Evolutionary conservation across 768 basidiomycete genomes (phyloP).

Genomic region (Tremella mesenterica): DNA sequence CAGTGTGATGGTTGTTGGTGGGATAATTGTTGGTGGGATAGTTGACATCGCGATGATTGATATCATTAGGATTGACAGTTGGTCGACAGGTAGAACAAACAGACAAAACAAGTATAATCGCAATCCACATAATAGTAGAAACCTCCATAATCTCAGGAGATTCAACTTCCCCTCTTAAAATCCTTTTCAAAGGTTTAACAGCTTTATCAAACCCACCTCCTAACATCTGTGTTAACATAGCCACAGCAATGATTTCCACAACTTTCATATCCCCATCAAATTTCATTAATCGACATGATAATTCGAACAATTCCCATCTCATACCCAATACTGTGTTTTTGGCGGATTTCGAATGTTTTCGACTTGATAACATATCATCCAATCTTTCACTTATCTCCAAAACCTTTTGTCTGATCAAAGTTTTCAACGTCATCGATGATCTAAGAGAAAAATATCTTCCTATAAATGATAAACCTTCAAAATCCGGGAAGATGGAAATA

Average conservation of each 20-base stretch:
- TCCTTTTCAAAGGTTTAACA: constrained; percentile 46
- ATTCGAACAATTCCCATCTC: constrained; percentile 15
- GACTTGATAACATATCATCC: background rate
- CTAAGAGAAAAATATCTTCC: no score
- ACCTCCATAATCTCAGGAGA: constrained; percentile 46
- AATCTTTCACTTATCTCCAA: background rate
- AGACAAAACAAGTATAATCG: constrained; percentile 53
- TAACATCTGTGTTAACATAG: constrained; percentile 44
- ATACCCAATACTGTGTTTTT: constrained; percentile 8
- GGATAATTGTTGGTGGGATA: no score
- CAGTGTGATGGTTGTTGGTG: no score
- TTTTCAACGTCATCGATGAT: constrained; percentile 25
- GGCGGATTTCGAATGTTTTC: constrained; percentile 2
- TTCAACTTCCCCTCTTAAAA: constrained; percentile 43
- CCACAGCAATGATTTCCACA: background rate
- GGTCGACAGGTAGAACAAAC: constrained; percentile 8
- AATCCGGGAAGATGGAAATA: constrained; percentile 45
- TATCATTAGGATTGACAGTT: no score
- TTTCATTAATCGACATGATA: constrained; percentile 3
- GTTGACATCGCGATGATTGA: no score
- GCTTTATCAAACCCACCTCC: constrained; percentile 51
- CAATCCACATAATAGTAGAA: constrained; percentile 65
- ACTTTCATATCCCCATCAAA: background rate
- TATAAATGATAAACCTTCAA: background rate
- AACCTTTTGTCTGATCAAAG: background rate